Conservation (phyloP, 768 basidiomycete species). For the Leucosporidium scottii region DNA sequence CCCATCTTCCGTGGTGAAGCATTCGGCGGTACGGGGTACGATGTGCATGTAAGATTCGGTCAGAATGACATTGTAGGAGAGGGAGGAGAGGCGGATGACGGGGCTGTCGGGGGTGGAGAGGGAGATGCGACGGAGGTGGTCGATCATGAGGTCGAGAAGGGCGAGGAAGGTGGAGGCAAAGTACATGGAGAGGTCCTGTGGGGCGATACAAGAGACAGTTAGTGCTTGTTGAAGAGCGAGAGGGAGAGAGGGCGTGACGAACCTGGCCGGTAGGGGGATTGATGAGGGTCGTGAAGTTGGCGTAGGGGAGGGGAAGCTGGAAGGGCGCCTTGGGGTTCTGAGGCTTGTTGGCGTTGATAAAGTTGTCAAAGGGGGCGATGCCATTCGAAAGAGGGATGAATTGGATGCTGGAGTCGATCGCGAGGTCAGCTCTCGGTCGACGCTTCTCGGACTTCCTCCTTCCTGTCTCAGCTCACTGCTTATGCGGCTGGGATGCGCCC, state of each 20-base stretch:
- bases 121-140: constrained; percentile 46
- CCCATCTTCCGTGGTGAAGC: constrained; percentile 48
- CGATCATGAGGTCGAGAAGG: constrained; percentile 66
- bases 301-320: constrained; percentile 31
- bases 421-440: not conserved
- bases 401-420: constrained; percentile 14
- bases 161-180: constrained; percentile 60
- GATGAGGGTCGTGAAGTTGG: constrained; percentile 27
- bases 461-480: constrained; percentile 22
- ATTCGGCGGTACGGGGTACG: constrained; percentile 67
- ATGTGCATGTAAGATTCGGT: constrained; percentile 78
- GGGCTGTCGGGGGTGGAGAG: constrained; percentile 55
- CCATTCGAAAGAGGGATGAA: constrained; percentile 32
- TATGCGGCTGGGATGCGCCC: constrained; percentile 31
- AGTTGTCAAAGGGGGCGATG: constrained; percentile 20
- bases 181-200: constrained; percentile 45
- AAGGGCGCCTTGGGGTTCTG: constrained; percentile 12
- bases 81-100: constrained; percentile 53
- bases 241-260: too few species aligned
- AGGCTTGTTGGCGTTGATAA: constrained; percentile 26
- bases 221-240: too few species aligned
- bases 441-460: not conserved
- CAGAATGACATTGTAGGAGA: constrained; percentile 73
- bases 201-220: too few species aligned
- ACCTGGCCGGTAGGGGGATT: constrained; percentile 4